phyloP scores from a whole-genome alignment of 495 filamentous ascomycete species.

The Penicillium psychrofluorescens region DNA sequence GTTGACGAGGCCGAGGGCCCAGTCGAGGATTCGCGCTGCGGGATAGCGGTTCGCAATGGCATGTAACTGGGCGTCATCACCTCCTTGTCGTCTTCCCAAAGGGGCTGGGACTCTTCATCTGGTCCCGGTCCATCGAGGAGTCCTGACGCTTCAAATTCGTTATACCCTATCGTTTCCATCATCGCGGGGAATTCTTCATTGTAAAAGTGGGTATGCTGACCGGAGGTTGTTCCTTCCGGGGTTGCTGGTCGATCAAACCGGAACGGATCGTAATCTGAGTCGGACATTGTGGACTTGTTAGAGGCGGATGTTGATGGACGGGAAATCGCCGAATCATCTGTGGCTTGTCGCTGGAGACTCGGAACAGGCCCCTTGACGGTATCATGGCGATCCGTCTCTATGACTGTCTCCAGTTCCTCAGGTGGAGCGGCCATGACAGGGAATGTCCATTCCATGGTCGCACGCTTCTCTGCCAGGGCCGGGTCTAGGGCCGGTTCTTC shows the following conservation, averaged over 20 bases:
- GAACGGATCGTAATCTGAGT: conserved; percentile 41
- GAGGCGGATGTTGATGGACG: conserved; percentile 38
- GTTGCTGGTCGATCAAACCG: conserved; percentile 34
- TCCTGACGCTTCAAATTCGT: conserved; percentile 16
- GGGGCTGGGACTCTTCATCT: conserved; percentile 22
- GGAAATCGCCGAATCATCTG: conserved; percentile 21
- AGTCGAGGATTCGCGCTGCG: conserved; percentile 2
- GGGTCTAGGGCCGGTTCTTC: conserved; percentile 14
- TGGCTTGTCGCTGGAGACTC: conserved; percentile 8
- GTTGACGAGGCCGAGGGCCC: conserved; percentile 1
- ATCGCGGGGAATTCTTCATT: conserved; percentile 19
- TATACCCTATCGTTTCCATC: conserved; percentile 8
- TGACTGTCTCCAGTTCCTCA: conserved; percentile 8
- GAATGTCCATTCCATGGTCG: conserved; percentile 42
- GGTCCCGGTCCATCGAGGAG: conserved; percentile 36
- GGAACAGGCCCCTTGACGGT: conserved; percentile 30
- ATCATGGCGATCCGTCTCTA: conserved; percentile 18
- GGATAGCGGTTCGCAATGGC: conserved; percentile 11
- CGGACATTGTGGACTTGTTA: conserved; percentile 24
- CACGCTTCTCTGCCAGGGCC: conserved; percentile 24
- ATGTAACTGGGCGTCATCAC: conserved; percentile 1
- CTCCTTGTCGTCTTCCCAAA: conserved; percentile 11
- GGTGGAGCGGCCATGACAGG: conserved; percentile 28
- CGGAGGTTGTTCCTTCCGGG: conserved; percentile 7
- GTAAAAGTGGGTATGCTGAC: conserved; percentile 12